Percentiles rank a stretch among this genome's conserved stretches.
Evolutionary conservation across 1,284 basidiomycete species (phyloP).

Genomic region (Caloboletus inedulis): DNA sequence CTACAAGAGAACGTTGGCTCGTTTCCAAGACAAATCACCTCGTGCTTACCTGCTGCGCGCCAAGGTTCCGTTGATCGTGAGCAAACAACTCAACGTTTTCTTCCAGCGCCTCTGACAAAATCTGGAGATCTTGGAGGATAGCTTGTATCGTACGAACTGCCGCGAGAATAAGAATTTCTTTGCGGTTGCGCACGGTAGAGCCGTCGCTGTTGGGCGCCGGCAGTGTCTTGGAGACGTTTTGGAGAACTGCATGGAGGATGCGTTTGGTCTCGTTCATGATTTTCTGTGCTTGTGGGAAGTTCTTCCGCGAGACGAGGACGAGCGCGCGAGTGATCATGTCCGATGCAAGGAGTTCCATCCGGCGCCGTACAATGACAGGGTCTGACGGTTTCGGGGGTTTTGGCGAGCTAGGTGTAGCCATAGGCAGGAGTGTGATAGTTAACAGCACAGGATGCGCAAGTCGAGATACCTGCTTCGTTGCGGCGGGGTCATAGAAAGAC

Average conservation of each 20-base stretch:
- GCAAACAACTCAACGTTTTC: constrained; percentile 89
- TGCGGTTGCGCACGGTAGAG: constrained; percentile 58
- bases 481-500: constrained; percentile 86
- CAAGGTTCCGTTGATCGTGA: constrained; percentile 86
- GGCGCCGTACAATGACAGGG: constrained; percentile 82
- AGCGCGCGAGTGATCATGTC: constrained; percentile 95
- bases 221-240: constrained; percentile 71
- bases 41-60: constrained; percentile 80
- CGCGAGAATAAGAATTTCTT: constrained; percentile 67
- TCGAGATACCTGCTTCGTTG: constrained; percentile 75
- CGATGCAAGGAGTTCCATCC: constrained; percentile 89
- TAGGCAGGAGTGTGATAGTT: constrained; percentile 81
- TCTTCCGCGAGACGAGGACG: constrained; percentile 83
- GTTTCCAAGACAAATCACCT: neutral
- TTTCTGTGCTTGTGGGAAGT: constrained; percentile 81
- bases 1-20: constrained; percentile 38
- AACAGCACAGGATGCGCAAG: constrained; percentile 86
- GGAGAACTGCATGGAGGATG: constrained; percentile 80
- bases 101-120: constrained; percentile 80
- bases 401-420: constrained; percentile 36
- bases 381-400: constrained; percentile 62
- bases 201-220: constrained; percentile 50
- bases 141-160: constrained; percentile 78
- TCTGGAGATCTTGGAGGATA: constrained; percentile 81
- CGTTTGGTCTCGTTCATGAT: constrained; percentile 87